Conservation (phyloP, 176 grass and related monocot genomes). For the Miscanthus lutarioriparius region DNA sequence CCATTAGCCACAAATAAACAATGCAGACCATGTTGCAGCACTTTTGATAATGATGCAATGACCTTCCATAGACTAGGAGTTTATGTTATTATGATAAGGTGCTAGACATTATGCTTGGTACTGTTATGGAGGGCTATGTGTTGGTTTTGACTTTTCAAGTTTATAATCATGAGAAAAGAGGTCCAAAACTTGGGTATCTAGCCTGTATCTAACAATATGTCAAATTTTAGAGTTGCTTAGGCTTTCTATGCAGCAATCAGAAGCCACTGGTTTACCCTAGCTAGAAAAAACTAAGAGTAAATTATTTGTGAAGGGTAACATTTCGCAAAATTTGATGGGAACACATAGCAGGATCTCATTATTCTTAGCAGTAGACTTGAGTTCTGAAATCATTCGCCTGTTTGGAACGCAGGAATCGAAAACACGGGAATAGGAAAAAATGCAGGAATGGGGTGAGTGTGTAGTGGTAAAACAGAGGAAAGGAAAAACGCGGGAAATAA, state of each 20-base stretch:
- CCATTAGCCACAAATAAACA: background rate
- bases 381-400: background rate
- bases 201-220: background rate
- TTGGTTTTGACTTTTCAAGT: conserved; percentile 9
- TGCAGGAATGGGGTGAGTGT: too few relatives aligned
- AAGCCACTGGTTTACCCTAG: background rate
- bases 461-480: too few relatives aligned
- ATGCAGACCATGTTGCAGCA: conserved; percentile 3
- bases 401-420: too few relatives aligned
- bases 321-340: conserved; percentile 12
- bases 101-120: background rate
- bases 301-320: background rate
- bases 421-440: too few relatives aligned
- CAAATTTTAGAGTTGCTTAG: background rate
- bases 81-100: conserved; percentile 20
- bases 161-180: conserved; percentile 3
- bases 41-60: background rate
- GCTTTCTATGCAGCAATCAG: background rate
- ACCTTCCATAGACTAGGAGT: background rate
- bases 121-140: background rate
- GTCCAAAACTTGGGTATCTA: background rate
- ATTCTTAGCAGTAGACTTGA: conserved; percentile 3
- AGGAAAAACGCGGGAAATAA: too few relatives aligned
- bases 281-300: background rate
- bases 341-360: background rate